These are phyloP conservation scores for Bipolaris oryzae DNA, from an alignment of 2,329 filamentous ascomycete genomes.

Conservation along the genomic window DNA sequence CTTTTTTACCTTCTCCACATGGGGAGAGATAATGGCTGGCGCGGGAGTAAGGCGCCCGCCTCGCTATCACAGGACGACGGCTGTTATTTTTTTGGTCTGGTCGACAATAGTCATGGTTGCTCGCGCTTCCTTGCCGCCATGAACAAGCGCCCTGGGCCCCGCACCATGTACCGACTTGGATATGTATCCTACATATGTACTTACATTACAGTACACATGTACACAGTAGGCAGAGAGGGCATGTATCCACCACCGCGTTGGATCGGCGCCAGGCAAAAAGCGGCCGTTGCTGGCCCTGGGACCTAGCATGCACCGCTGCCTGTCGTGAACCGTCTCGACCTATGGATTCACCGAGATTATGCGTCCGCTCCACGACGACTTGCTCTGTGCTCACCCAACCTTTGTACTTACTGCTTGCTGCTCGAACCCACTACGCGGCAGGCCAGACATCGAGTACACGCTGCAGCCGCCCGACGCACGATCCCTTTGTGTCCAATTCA, in stretches of 20 bases:
- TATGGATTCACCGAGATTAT: conserved; percentile 29
- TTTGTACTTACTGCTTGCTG: conserved; percentile 15
- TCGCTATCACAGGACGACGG: not conserved
- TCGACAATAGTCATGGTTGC: conserved; percentile 1
- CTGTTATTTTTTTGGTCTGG: conserved; percentile 1
- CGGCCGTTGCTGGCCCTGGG: conserved; percentile 28
- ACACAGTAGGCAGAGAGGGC: not conserved
- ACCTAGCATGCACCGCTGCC: conserved; percentile 32
- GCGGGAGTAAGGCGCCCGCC: conserved; percentile 1
- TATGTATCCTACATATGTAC: too few relatives aligned
- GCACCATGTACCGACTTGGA: conserved; percentile 3
- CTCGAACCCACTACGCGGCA: conserved; percentile 16
- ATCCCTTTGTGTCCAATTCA: conserved; percentile 8
- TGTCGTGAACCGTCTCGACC: conserved; percentile 30
- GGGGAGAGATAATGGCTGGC: not conserved
- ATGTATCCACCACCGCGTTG: conserved; percentile 32
- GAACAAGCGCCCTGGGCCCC: conserved; percentile 20
- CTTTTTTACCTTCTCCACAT: conserved; percentile 5
- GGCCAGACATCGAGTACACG: conserved; percentile 24
- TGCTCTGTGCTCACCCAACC: conserved; percentile 27
- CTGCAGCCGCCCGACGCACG: conserved; percentile 24
- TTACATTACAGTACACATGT: too few relatives aligned
- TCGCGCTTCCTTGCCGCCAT: conserved; percentile 15
- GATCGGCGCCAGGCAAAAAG: conserved; percentile 39
- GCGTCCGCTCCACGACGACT: conserved; percentile 22